Percentiles rank a stretch among this genome's conserved stretches.
Evolutionary conservation across 1,284 basidiomycete species (phyloP).

Genomic region (Ceratobasidium papillatum): DNA sequence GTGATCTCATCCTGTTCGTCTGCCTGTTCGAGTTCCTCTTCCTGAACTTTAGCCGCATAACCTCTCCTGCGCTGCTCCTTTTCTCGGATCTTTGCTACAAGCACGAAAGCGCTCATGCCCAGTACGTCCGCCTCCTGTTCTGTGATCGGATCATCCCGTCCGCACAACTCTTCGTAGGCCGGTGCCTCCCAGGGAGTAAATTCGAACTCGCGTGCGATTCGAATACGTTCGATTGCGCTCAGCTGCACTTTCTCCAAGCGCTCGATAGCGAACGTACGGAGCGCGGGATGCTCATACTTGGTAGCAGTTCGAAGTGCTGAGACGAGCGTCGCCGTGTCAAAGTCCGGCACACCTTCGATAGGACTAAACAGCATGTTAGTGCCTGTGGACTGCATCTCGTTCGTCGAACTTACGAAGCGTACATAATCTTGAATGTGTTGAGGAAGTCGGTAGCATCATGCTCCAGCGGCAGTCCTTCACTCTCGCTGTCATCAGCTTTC

Average conservation of each 20-base stretch:
- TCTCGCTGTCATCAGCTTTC: no score
- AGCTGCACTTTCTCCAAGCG: conserved; percentile 51
- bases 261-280: conserved; percentile 57
- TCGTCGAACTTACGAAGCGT: conserved; percentile 7
- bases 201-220: conserved; percentile 24
- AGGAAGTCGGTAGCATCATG: not conserved
- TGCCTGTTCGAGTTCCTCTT: not conserved
- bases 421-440: conserved; percentile 20
- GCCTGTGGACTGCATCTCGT: not conserved
- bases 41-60: not conserved
- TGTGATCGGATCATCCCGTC: conserved; percentile 37
- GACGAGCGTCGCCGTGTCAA: conserved; percentile 49
- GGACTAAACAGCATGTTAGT: not conserved
- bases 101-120: conserved; percentile 34
- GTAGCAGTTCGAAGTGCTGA: conserved; percentile 43
- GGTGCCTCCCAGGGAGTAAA: conserved; percentile 36
- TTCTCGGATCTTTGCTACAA: conserved; percentile 20
- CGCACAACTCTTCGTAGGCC: conserved; percentile 29
- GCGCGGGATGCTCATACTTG: conserved; percentile 55
- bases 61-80: not conserved
- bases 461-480: no score
- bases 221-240: conserved; percentile 9
- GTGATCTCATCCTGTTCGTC: not conserved
- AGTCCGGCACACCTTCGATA: not conserved
- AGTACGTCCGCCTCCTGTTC: conserved; percentile 29